A percentile compares a stretch with the other conserved stretches of the same genome.
Evolutionary conservation across 73 alveolate genomes (phyloP).

Genomic region (Blepharisma stoltei): DNA sequence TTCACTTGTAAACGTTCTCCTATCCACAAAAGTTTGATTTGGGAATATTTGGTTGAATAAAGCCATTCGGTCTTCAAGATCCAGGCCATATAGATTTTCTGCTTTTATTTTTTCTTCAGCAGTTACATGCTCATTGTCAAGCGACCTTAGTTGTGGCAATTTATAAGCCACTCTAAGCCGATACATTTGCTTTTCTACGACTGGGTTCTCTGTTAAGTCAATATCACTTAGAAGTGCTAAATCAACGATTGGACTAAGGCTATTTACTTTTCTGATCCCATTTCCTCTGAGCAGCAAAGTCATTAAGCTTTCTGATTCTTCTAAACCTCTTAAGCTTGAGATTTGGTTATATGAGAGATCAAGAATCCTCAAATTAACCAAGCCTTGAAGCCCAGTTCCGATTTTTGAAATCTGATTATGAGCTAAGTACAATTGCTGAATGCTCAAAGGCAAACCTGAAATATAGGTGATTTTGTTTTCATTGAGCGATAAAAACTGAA

Average conservation of each 20-base stretch:
- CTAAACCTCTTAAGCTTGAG: constrained; percentile 78
- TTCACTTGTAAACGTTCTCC: constrained; percentile 81
- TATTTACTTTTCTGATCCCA: background rate
- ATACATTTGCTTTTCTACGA: background rate
- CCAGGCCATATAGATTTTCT: constrained; percentile 90
- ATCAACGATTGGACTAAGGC: constrained; percentile 9
- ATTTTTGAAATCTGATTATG: constrained; percentile 59
- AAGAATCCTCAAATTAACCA: constrained; percentile 76
- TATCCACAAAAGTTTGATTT: constrained; percentile 87
- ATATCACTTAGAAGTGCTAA: constrained; percentile 29
- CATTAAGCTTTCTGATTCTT: constrained; percentile 41
- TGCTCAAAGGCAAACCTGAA: constrained; percentile 46
- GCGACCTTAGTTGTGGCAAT: constrained; percentile 81
- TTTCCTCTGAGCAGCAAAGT: constrained; percentile 1
- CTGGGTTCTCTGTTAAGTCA: constrained; percentile 4
- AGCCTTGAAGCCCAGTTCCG: constrained; percentile 70
- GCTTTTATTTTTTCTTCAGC: constrained; percentile 93
- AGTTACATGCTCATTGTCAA: constrained; percentile 80
- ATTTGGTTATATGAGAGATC: constrained; percentile 85
- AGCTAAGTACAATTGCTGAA: constrained; percentile 73
- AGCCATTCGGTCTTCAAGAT: constrained; percentile 79
- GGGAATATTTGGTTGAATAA: constrained; percentile 76
- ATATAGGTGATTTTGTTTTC: constrained; percentile 58
- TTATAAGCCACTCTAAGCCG: constrained; percentile 66
- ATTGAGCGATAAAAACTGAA: constrained; percentile 56